Base-by-base conservation (phyloP, 2,329 filamentous ascomycete species). In the Teratosphaeriaceae sp. region DNA sequence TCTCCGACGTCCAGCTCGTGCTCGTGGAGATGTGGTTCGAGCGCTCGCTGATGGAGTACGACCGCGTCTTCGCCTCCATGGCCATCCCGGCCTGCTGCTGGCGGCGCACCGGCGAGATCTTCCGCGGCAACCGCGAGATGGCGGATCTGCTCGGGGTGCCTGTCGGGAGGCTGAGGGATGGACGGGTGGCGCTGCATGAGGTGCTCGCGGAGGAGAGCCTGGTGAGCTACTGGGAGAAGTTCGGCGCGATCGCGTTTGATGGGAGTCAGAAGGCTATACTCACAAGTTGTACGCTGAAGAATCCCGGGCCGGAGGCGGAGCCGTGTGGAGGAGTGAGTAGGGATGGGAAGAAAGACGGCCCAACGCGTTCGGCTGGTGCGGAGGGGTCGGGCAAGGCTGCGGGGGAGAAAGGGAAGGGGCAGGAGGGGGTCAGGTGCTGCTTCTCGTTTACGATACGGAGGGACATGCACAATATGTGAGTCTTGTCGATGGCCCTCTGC, bases 21-120 rank as follows among this genome's bases (percentile, higher is more conserved):
- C 80, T 89, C 46, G 90, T 97, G 9, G 92, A 98, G 67, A 96
- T 97, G 88, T 97, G 92, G 90, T 97, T 98, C 60, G 92, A 98
- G 65, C 81, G 85, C 58, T 92, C 86, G 50, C 69, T 98, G 54
- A 92, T 97, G 85, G 92, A 97, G 62, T 97, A 97, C 58, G 92
- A 98, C 60, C 87, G 92, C 23, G 89, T 98, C 1, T 98, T 98
- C 69, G 92, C 92, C 2, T 94, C 88, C 63, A 98, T 98, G 92
- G 92, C 92, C 2, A 90, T 98, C 49, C 92, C 92, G 0, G 92
- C 92, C 12, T 98, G 92, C 66, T 94, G 90, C 63, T 98, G 92
- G 92, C 78, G 92, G 57, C 77, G 92, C 58, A 98, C 92, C 0
- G 92, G 92, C 8, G 92, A 98, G 69, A 97, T 98, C 37, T 97